Conservation (phyloP, 1,284 basidiomycete genomes). For the Lentinus polychrous region DNA sequence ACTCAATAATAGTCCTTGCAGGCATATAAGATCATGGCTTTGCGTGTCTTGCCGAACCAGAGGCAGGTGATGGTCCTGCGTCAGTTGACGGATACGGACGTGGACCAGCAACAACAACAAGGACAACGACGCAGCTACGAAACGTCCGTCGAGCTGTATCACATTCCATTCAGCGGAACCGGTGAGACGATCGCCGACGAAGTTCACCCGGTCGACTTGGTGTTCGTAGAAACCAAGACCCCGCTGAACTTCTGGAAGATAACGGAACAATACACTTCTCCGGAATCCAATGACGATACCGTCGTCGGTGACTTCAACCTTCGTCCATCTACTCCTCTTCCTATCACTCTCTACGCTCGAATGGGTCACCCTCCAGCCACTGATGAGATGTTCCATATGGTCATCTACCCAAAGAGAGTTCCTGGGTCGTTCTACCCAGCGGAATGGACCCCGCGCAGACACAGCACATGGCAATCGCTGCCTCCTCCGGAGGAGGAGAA, state of each 20-base stretch:
- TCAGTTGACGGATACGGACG: slow-evolving; percentile 11
- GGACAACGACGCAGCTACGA: too few relatives aligned
- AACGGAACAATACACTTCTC: not conserved
- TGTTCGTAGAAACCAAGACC: not conserved
- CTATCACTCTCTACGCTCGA: too few relatives aligned
- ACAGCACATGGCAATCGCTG: too few relatives aligned
- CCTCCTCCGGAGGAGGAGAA: too few relatives aligned
- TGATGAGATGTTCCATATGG: too few relatives aligned
- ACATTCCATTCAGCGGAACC: slow-evolving; percentile 15
- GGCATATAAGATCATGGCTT: slow-evolving; percentile 40
- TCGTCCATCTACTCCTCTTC: not conserved
- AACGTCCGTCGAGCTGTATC: slow-evolving; percentile 14
- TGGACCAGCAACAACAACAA: not conserved
- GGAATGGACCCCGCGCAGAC: too few relatives aligned
- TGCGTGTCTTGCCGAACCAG: slow-evolving; percentile 50
- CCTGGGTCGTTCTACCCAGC: too few relatives aligned
- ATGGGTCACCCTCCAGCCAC: too few relatives aligned
- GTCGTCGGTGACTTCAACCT: not conserved
- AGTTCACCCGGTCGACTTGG: not conserved
- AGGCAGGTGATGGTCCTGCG: slow-evolving; percentile 51
- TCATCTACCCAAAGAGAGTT: not conserved
- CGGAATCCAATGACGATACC: not conserved
- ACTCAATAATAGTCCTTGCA: slow-evolving; percentile 11
- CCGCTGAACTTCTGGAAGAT: not conserved
- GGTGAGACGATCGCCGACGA: slow-evolving; percentile 1